These are phyloP conservation scores for Anthracocystis setariae DNA, from an alignment of 1,284 basidiomycete genomes.

Conservation along the genomic window DNA sequence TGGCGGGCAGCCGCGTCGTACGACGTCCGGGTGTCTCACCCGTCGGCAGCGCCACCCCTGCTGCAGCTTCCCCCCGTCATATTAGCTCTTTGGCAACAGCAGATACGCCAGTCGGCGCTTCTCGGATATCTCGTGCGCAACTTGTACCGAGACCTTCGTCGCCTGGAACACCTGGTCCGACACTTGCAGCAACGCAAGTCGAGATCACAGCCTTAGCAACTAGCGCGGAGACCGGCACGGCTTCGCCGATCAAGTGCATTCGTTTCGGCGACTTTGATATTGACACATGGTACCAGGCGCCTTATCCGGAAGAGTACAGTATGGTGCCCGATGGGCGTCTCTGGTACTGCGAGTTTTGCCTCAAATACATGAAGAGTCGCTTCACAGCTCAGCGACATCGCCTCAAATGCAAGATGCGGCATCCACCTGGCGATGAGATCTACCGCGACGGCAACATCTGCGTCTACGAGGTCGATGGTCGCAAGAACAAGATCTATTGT, in stretches of 20 bases:
- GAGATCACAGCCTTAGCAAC: constrained; percentile 41
- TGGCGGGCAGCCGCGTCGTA: constrained; percentile 26
- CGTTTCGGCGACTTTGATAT: constrained; percentile 95
- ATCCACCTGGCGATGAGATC: constrained; percentile 98
- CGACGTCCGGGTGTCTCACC: constrained; percentile 8
- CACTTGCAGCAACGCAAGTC: constrained; percentile 25
- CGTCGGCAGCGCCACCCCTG: constrained; percentile 2
- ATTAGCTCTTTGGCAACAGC: constrained; percentile 1
- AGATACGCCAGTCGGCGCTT: constrained; percentile 25
- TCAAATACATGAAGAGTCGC: constrained; percentile 97
- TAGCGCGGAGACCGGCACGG: constrained; percentile 57
- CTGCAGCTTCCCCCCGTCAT: constrained; percentile 26
- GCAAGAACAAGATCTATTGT: constrained; percentile 99
- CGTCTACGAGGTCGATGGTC: constrained; percentile 96
- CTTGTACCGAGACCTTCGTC: constrained; percentile 24
- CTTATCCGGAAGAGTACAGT: constrained; percentile 97
- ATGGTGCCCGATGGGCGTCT: constrained; percentile 89
- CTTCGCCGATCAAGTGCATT: constrained; percentile 71
- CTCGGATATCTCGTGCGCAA: constrained; percentile 36
- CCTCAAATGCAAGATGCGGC: constrained; percentile 88
- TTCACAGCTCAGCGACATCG: constrained; percentile 88
- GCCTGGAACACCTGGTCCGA: constrained; percentile 19
- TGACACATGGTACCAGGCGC: constrained; percentile 98
- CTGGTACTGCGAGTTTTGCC: constrained; percentile 97
- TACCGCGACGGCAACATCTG: constrained; percentile 89